These are phyloP conservation scores for Trametes meyenii DNA, from an alignment of 768 basidiomycete species.

Conservation along the genomic window DNA sequence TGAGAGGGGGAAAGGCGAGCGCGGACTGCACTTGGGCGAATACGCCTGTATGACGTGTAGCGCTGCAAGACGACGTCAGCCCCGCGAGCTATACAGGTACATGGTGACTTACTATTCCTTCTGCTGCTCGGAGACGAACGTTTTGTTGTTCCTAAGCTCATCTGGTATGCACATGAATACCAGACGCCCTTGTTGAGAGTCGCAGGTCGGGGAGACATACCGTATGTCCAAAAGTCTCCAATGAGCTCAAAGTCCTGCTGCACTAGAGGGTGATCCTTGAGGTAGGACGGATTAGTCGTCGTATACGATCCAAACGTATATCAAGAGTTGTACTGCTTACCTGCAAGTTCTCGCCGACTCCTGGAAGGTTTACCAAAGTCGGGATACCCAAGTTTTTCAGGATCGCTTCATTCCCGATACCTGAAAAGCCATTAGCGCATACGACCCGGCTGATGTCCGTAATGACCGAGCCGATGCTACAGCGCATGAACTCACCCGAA, in stretches of 20 bases:
- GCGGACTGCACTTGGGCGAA: not conserved
- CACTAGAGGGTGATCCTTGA: not conserved
- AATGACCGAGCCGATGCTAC: no score
- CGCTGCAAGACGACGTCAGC: not conserved
- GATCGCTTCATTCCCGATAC: slow-evolving; percentile 8
- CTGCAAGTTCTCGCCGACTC: slow-evolving; percentile 14
- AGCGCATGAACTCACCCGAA: not conserved
- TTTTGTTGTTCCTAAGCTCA: slow-evolving; percentile 3
- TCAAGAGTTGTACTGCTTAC: not conserved
- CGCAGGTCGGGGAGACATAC: no score
- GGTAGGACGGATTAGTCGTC: not conserved
- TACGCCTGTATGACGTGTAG: not conserved
- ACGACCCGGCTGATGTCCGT: no score
- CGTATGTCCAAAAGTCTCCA: not conserved
- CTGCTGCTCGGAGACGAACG: not conserved
- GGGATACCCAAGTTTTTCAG: not conserved
- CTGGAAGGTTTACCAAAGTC: slow-evolving; percentile 7
- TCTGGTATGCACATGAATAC: not conserved
- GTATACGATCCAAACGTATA: not conserved
- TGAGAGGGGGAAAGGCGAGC: not conserved
- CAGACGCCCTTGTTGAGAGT: not conserved
- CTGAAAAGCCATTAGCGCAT: no score
- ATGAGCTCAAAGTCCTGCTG: not conserved
- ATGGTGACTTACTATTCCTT: slow-evolving; percentile 1
- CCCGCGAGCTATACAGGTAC: not conserved